These are phyloP conservation scores for Starmerella bombicola DNA, from an alignment of 805 yeast genomes.

Conservation along the genomic window DNA sequence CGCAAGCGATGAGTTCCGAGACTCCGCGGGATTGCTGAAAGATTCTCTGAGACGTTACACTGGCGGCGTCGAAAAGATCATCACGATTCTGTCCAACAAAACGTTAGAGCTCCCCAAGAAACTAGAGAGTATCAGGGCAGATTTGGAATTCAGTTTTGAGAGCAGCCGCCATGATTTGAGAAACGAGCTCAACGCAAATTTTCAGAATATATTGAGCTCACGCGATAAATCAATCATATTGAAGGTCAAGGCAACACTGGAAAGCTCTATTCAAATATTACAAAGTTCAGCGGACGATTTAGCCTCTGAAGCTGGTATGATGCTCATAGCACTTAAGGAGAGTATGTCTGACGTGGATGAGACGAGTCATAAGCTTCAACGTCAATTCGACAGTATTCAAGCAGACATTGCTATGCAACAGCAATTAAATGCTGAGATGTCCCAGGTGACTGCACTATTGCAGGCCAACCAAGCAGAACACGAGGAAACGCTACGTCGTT, in stretches of 20 bases:
- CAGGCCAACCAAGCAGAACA: not conserved
- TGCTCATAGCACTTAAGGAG: not conserved
- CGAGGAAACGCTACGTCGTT: not conserved
- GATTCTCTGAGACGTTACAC: not conserved
- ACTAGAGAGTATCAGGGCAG: not conserved
- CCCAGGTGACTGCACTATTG: not conserved
- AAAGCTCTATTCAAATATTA: not conserved
- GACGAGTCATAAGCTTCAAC: not conserved
- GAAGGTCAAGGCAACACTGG: not conserved
- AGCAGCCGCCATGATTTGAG: not conserved
- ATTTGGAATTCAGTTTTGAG: not conserved
- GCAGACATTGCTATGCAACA: slow-evolving; percentile 2
- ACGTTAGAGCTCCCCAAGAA: not conserved
- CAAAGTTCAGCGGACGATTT: not conserved
- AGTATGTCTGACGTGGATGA: not conserved
- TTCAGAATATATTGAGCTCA: not conserved
- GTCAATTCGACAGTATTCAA: slow-evolving; percentile 1
- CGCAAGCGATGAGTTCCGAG: not conserved
- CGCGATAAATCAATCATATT: not conserved
- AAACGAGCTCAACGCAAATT: not conserved
- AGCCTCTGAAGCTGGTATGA: not conserved
- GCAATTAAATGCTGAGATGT: not conserved
- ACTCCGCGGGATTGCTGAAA: not conserved
- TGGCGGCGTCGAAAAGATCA: not conserved
- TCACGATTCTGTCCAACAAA: not conserved